Evolutionary conservation across 176 grass and related monocot species (phyloP).

Genomic region (Musa beccarii): DNA sequence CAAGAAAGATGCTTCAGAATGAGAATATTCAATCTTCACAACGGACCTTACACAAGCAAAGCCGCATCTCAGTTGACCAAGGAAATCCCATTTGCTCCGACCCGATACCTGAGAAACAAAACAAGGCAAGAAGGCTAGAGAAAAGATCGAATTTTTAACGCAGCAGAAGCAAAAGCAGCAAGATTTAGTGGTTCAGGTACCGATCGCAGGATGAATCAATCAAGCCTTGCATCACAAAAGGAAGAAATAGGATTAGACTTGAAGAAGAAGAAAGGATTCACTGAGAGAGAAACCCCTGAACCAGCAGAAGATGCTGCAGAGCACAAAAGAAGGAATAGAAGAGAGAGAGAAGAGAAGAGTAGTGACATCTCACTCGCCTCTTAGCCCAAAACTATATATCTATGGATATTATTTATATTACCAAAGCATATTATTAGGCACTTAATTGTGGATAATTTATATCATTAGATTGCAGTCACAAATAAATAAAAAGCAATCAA

Average conservation of each 20-base stretch:
- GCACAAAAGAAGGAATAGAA: background rate
- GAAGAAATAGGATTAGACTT: background rate
- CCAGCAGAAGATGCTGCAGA: constrained; percentile 1
- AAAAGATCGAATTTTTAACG: background rate
- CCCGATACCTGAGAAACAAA: background rate
- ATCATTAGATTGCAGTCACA: no score
- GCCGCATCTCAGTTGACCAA: background rate
- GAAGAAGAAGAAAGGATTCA: background rate
- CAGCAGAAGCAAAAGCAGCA: background rate
- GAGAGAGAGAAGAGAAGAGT: background rate
- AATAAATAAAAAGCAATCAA: no score
- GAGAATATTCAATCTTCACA: background rate
- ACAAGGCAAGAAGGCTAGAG: no score
- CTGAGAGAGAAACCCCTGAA: background rate
- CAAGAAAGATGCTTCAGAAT: background rate
- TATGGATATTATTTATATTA: no score
- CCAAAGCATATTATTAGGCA: no score
- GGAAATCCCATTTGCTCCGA: background rate
- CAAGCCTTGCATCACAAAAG: background rate
- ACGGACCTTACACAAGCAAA: background rate
- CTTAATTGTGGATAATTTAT: no score
- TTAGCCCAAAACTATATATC: background rate
- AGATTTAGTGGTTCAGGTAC: background rate
- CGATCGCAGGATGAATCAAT: background rate
- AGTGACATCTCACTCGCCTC: background rate